These are phyloP conservation scores for Scheffersomyces illinoinensis DNA, from an alignment of 1,139 yeast genomes.

Conservation along the genomic window DNA sequence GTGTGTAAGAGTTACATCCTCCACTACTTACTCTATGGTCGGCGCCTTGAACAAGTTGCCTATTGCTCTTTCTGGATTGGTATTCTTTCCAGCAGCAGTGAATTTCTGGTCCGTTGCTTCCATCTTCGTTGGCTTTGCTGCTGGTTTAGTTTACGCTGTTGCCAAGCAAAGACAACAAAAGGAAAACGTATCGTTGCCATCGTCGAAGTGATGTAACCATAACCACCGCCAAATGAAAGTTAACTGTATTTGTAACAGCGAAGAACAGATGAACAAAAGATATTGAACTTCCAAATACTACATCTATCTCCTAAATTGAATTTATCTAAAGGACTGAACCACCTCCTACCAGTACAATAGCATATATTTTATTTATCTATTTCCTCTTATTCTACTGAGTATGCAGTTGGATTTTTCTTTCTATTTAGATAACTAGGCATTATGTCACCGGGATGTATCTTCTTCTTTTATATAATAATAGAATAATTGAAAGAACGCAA, in stretches of 20 bases:
- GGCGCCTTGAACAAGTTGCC: slow-evolving; percentile 99
- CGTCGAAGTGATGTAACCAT: slow-evolving; percentile 20
- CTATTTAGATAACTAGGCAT: neutral
- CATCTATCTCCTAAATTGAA: neutral
- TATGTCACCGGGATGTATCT: neutral
- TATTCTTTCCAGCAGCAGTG: slow-evolving; percentile 92
- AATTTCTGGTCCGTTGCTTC: slow-evolving; percentile 91
- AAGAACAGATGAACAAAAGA: neutral
- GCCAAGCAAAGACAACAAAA: slow-evolving; percentile 76
- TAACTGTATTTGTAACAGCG: neutral
- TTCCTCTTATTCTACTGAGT: neutral
- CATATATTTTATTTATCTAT: neutral
- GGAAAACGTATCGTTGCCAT: slow-evolving; percentile 44
- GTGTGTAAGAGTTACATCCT: slow-evolving; percentile 98
- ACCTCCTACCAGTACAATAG: neutral
- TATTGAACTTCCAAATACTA: neutral
- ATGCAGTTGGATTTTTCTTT: neutral
- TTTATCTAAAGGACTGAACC: neutral
- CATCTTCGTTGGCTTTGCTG: slow-evolving; percentile 86
- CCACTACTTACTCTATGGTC: slow-evolving; percentile 98
- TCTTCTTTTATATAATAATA: neutral
- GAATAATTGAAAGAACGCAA: neutral
- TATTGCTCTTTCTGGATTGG: slow-evolving; percentile 89
- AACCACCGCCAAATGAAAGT: neutral
- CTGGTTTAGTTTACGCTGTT: slow-evolving; percentile 93